Base-by-base conservation (phyloP, 352 stramenopile genomes). In the Phytophthora fragariae region DNA sequence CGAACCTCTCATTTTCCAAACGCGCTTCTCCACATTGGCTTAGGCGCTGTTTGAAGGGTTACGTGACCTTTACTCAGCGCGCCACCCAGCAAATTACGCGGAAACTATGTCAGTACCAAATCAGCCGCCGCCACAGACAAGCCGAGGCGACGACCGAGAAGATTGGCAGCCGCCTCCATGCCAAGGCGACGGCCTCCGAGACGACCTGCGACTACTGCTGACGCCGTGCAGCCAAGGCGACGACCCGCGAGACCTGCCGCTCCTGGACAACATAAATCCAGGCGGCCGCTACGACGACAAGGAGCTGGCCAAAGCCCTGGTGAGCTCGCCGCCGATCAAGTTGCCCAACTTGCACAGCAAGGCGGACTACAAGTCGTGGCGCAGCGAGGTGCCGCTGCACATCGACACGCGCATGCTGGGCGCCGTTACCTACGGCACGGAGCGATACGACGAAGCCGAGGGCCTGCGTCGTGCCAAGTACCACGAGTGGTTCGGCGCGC, bases 401-500 rank as follows among this genome's bases (percentile, higher is more conserved):
- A 52, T 65, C 10, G 29, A 57, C 14, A 19, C 46, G n/a, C 17
- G 46, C n/a, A 57, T 21, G 44, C 59, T 65, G 8, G 58, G 29
- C 27, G 57, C 49, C 39, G 44, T 63, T 14, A 63, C 57, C 4
- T 63, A 63, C 39, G 19, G 21, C 3, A 2, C 11, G 1, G 57
- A 63, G 35, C 39, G 57, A 4, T 53, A 54, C 57, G 39, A 54
- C 39, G 9, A 27, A 1, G 14, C 33, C 4, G 39, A 63, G 19
- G 57, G 37, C 0, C 39, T 29, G 21, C 11, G 57, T 6, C 8
- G 57, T 14, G 41, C 19, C 37, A 54, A 63, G 57, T 63, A 63
- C 57, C 4, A 12, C 37, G 57, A 54, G 24, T 63, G 57, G 39
- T 63, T 37, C 8, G 39, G 44, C 12, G 12, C 39, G 39, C 37